A percentile compares a stretch with the other conserved stretches of the same genome.
phyloP scores from a whole-genome alignment of 2,329 filamentous ascomycete genomes.

The Periconia sp. region DNA sequence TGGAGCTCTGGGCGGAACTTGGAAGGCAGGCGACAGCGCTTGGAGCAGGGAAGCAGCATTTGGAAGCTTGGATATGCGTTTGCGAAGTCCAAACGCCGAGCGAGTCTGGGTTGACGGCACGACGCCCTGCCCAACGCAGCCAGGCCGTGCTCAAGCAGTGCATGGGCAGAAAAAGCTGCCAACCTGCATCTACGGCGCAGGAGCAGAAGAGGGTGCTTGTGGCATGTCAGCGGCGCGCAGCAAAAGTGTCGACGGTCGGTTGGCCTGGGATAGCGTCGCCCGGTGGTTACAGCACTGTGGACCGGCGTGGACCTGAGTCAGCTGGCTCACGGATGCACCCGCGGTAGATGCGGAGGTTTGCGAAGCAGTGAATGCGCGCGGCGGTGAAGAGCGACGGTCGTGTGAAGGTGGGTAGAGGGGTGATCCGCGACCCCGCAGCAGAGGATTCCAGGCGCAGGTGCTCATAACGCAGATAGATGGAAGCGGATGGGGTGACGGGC shows the following conservation, averaged over 20 bases:
- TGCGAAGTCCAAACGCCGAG: not conserved
- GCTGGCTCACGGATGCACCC: not conserved
- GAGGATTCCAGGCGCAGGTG: not conserved
- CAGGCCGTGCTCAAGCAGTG: not conserved
- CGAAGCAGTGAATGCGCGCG: not conserved
- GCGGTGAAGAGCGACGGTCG: not conserved
- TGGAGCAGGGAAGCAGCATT: not conserved
- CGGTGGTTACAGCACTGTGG: too few relatives aligned
- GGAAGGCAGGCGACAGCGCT: not conserved
- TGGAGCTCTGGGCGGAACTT: not conserved
- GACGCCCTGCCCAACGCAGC: too few relatives aligned
- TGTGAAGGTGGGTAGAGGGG: not conserved
- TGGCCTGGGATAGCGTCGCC: not conserved
- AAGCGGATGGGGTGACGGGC: not conserved
- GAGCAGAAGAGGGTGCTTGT: not conserved
- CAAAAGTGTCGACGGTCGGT: not conserved
- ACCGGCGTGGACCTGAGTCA: constrained; percentile 1
- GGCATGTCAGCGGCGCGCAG: not conserved
- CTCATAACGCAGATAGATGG: too few relatives aligned
- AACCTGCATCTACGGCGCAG: not conserved
- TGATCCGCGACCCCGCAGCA: not conserved
- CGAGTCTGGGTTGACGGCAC: not conserved
- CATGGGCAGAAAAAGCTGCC: not conserved
- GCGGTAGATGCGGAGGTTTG: not conserved
- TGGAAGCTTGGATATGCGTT: not conserved